Evolutionary conservation across 192 early-diverging fungal genomes (phyloP).

Genomic region (Helicostylum pulchrum): DNA sequence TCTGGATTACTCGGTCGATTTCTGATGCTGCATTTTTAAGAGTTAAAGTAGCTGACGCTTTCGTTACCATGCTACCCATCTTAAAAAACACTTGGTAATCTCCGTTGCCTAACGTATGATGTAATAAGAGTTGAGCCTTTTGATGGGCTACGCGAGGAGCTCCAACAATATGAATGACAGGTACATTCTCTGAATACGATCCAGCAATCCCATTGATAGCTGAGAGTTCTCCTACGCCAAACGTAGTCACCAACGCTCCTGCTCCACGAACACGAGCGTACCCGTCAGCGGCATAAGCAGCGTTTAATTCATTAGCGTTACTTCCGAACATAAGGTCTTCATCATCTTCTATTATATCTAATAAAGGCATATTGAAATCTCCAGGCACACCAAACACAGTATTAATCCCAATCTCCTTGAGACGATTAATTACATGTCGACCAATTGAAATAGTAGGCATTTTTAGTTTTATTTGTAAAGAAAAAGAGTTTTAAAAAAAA

Average conservation of each 20-base stretch:
- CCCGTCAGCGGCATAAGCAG: conserved; percentile 43
- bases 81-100: conserved; percentile 41
- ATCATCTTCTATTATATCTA: conserved; percentile 25
- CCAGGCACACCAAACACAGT: conserved; percentile 44
- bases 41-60: conserved; percentile 32
- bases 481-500: too few relatives aligned
- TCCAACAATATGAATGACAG: conserved; percentile 48
- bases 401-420: conserved; percentile 39
- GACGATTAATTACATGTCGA: conserved; percentile 30
- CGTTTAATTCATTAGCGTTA: conserved; percentile 37
- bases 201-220: conserved; percentile 43
- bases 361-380: conserved; percentile 27
- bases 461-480: too few relatives aligned
- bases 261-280: conserved; percentile 39
- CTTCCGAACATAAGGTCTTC: conserved; percentile 34
- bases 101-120: conserved; percentile 50
- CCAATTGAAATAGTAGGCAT: conserved; percentile 19
- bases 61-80: conserved; percentile 41
- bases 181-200: conserved; percentile 41
- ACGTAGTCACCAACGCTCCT: conserved; percentile 37
- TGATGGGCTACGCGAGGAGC: conserved; percentile 18
- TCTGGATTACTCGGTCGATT: conserved; percentile 40
- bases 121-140: conserved; percentile 9
- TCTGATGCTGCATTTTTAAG: conserved; percentile 30
- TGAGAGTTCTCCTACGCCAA: conserved; percentile 43